A percentile compares a stretch with the other conserved stretches of the same genome.
These are phyloP conservation scores for Dactylella cylindrospora DNA, from an alignment of 2,329 filamentous ascomycete species.

Conservation along the genomic window DNA sequence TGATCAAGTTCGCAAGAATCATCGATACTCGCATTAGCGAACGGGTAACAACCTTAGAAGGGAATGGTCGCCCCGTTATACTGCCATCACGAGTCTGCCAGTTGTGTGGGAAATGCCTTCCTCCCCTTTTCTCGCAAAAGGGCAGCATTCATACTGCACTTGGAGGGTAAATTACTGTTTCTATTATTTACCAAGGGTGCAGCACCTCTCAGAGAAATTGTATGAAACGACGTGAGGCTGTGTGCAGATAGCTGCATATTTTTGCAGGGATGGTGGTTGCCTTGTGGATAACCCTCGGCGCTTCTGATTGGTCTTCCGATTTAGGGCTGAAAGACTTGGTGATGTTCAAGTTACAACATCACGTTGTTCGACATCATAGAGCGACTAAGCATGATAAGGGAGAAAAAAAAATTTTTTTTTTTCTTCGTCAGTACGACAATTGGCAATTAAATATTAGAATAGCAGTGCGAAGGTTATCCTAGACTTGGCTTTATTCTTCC, in stretches of 20 bases:
- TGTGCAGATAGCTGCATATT: constrained; percentile 33
- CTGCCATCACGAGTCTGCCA: constrained; percentile 6
- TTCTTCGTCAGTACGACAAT: too few species aligned
- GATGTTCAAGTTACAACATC: constrained; percentile 35
- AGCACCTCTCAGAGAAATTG: too few species aligned
- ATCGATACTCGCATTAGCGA: constrained; percentile 24
- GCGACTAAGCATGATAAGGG: constrained; percentile 4
- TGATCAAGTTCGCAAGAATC: constrained; percentile 2
- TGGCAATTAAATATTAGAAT: too few species aligned
- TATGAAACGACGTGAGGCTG: constrained; percentile 41
- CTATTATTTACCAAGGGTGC: constrained; percentile 34
- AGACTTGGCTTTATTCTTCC: too few species aligned
- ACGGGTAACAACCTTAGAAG: constrained; percentile 42
- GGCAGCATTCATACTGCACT: constrained; percentile 7
- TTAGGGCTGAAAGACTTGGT: constrained; percentile 40
- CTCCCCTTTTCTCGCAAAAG: too few species aligned
- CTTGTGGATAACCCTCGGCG: constrained; percentile 35
- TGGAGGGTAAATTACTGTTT: constrained; percentile 36
- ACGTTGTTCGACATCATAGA: constrained; percentile 20
- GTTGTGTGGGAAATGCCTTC: too few species aligned
- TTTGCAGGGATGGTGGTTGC: constrained; percentile 39
- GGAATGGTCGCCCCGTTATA: constrained; percentile 23
- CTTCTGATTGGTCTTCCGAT: constrained; percentile 33
- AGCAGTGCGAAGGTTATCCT: too few species aligned
- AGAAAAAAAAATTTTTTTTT: constrained; percentile 1